Base-by-base conservation (phyloP, 2,329 filamentous ascomycete genomes). In the Ampelomyces quisqualis region DNA sequence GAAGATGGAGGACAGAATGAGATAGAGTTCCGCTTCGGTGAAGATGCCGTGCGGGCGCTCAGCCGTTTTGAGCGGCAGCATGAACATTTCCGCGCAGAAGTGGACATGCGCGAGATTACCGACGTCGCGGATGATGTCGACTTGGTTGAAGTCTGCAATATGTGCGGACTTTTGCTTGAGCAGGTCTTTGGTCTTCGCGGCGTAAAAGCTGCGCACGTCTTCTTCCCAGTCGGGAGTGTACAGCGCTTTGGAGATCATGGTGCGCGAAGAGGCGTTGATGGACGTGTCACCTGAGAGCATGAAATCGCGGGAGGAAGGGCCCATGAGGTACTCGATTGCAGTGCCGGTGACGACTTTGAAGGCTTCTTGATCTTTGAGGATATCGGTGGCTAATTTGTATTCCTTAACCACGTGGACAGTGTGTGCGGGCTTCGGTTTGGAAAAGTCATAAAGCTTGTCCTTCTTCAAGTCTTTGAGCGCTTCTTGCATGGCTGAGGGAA, bases 381-480 rank as follows among this genome's bases (percentile, higher is more conserved):
- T 73, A 33, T 81, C 69, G 60, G 79, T 78, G 20, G 79, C 82
- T 0, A 76, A 73, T 59, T 84, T 82, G 1, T 84, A 83, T 2
- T 73, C 73, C 45, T 88, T 70, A 44, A 80, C 74, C 17, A 84
- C 70, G 1, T 74, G 71, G 1, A 74, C 71, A 0, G 76, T 70
- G 53, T 45, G 40, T 13, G 32, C 47, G 2, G 72, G 73, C 44
- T 68, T 74, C 0, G 88, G 87, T 2, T 78, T 77, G 4, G 81
- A 77, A 57, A 82, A 93, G 62, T 79, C 81, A 69, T 90, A 94
- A 19, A 82, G 72, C 20, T 85, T 72, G 30, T 77, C 84, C 30
- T 85, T 80, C 40, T 80, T 79, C 4, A 93, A 74, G 32, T 81
- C 74, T 29, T 78, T 81, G 50, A 90, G 75, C 48, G 90, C 90